phyloP scores from a whole-genome alignment of 1,139 yeast species.

The Taphrina communis region DNA sequence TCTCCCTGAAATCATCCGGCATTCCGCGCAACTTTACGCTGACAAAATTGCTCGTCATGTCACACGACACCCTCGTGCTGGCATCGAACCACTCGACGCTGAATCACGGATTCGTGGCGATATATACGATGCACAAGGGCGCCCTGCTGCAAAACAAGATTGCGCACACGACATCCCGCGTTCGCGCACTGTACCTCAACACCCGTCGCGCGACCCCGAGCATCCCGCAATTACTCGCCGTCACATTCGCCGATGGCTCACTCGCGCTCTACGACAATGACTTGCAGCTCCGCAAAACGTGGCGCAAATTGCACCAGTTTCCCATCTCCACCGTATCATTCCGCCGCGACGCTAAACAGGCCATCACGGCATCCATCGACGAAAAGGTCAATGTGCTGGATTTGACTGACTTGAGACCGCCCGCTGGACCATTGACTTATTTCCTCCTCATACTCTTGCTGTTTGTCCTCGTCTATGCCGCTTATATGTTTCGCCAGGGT shows the following conservation, averaged over 20 bases:
- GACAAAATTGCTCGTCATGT: constrained; percentile 18
- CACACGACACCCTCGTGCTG: constrained; percentile 16
- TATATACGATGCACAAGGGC: constrained; percentile 24
- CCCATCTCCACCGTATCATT: constrained; percentile 31
- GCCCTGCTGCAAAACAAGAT: constrained; percentile 28
- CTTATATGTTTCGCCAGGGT: neutral
- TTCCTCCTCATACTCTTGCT: neutral
- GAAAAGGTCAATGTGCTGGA: constrained; percentile 37
- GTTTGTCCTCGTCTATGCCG: neutral
- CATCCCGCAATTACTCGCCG: constrained; percentile 12
- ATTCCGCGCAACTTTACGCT: constrained; percentile 17
- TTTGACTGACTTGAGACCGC: constrained; percentile 16
- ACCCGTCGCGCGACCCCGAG: constrained; percentile 15
- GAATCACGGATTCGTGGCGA: constrained; percentile 29
- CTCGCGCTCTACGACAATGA: constrained; percentile 15
- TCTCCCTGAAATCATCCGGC: constrained; percentile 12
- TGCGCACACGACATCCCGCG: constrained; percentile 15
- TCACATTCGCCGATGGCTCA: constrained; percentile 21
- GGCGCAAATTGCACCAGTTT: constrained; percentile 26
- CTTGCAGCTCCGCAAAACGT: constrained; percentile 9
- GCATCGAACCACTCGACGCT: constrained; percentile 20
- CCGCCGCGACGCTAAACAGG: constrained; percentile 23
- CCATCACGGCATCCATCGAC: constrained; percentile 34
- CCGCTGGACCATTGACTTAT: neutral
- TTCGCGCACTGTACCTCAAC: constrained; percentile 22